Percentiles rank a stretch among this genome's conserved stretches.
phyloP scores from a whole-genome alignment of 208 protist species.

The Crithidia brevicula region DNA sequence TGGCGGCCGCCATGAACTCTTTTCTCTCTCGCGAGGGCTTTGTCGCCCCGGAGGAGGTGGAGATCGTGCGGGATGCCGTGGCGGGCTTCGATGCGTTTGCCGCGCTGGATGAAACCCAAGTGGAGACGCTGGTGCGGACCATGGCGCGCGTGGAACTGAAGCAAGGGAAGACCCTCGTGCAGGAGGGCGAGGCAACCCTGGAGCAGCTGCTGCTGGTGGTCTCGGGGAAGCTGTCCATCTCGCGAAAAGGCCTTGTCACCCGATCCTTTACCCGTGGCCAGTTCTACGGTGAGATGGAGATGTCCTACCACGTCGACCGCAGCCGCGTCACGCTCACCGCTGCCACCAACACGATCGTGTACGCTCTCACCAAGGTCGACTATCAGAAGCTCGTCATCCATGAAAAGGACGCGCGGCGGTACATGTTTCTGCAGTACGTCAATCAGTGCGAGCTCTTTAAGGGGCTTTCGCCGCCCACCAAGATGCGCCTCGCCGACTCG shows the following conservation, averaged over 20 bases:
- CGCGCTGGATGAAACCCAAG: constrained; percentile 60
- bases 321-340: constrained; percentile 52
- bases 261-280: constrained; percentile 33
- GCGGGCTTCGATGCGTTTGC: constrained; percentile 59
- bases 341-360: constrained; percentile 43
- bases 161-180: constrained; percentile 46
- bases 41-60: constrained; percentile 51
- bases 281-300: constrained; percentile 63
- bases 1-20: constrained; percentile 37
- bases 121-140: constrained; percentile 58
- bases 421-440: constrained; percentile 68
- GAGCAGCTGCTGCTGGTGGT: constrained; percentile 57
- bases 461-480: constrained; percentile 37
- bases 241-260: constrained; percentile 39
- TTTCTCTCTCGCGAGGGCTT: constrained; percentile 32
- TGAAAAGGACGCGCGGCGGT: constrained; percentile 46
- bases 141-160: constrained; percentile 49
- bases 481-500: constrained; percentile 57
- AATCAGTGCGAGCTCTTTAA: constrained; percentile 51
- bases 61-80: constrained; percentile 51
- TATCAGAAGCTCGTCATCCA: constrained; percentile 61
- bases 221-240: constrained; percentile 48
- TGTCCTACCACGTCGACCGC: constrained; percentile 44
- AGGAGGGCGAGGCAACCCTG: constrained; percentile 41
- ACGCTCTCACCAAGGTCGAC: constrained; percentile 46